Evolutionary conservation across 257 asterid species (phyloP), one percentile per base, ranked within the genome.

Genomic region (Petunia secreta): DNA sequence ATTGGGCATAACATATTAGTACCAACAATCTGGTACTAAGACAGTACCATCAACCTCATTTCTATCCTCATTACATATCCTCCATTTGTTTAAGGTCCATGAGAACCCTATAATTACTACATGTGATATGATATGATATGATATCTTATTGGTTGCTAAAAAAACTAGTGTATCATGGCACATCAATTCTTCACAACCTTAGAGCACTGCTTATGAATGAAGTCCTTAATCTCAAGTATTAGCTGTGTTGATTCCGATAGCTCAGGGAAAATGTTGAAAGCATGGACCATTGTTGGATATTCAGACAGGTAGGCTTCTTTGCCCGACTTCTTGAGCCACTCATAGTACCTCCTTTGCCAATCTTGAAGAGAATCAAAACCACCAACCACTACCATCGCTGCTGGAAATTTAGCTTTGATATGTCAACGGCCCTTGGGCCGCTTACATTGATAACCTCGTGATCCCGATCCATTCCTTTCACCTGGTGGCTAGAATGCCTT

Each of bases 281-380:
- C 98, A 79, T 92, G 97, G 43, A 89, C 69, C 92, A 87, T 92
- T 50, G 65, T 87, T 3, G 98, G 98, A 81, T 88, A 93, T 84
- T 92, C 87, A 14, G 87, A 63, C 81, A 93, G 34, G 78, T 82
- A 75, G 8, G 83, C 96, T 58, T 93, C 87, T 81, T 91, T 93
- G 0, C 97, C 96, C 0, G 91, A 89, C 6, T 52, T 80, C 69
- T 84, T 88, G 1, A 93, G 89, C 94, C 95, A 91, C 66, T 91
- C 82, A 43, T 88, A 93, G 78, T 92, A 93, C 85, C 87, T 84
- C 34, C 0, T 88, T 78, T 92, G 97, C 94, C 98, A 84, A 77
- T 92, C 98, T 65, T 89, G 86, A 75, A 92, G 91, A 0, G 96
- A 81, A 75, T 93, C 98, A 13, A 89, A 91, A 2, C 96, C 98